Evolutionary conservation across 805 yeast species (phyloP), one percentile per base, ranked within the genome.

Genomic region (Saccharomycopsis fermentans): DNA sequence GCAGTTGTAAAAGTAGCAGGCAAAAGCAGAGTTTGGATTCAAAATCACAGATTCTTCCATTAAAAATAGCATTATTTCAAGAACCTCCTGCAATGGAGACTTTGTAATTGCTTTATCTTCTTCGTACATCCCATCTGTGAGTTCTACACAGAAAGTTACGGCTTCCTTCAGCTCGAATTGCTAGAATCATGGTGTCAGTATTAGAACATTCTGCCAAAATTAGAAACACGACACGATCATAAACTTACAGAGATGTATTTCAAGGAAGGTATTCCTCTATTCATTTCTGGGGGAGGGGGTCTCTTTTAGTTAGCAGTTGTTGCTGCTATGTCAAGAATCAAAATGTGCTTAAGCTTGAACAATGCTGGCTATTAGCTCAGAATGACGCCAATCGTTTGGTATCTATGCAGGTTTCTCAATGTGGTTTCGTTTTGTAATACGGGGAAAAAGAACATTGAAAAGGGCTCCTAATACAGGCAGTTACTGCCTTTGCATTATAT

Each of bases 11-110:
- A 86, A 67, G 65, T 83, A 80, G 53, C 90, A 79, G 0, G 96
- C 97, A 27, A 89, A 73, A 0, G 89, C 91, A 1, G 92, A 85
- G 52, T 76, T 74, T 1, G 90, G 88, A 40, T 81, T 70, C 0
- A 85, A 76, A 36, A 86, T 81, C 1, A 86, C 81, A 59, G 88
- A 73, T 54, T 82, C 84, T 2, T 84, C 75, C 71, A 90, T 79
- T 37, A 89, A 71, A n/a, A 80, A 82, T 56, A 77, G 73, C 6
- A 87, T 73, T 1, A 86, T 77, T 14, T 75, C 74, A 17, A 91
- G 66, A 9, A 86, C 81, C 61, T 77, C 81, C 35, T 72, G 64
- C 6, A 84, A 64, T 62, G 79, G 81, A n/a, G 75, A 66, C 53
- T 72, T 72, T 26, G 70, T 72, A 3, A 69, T 63, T 1, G 65